Evolutionary conservation across 1,139 yeast species (phyloP).

Genomic region (Diutina mesorugosa): DNA sequence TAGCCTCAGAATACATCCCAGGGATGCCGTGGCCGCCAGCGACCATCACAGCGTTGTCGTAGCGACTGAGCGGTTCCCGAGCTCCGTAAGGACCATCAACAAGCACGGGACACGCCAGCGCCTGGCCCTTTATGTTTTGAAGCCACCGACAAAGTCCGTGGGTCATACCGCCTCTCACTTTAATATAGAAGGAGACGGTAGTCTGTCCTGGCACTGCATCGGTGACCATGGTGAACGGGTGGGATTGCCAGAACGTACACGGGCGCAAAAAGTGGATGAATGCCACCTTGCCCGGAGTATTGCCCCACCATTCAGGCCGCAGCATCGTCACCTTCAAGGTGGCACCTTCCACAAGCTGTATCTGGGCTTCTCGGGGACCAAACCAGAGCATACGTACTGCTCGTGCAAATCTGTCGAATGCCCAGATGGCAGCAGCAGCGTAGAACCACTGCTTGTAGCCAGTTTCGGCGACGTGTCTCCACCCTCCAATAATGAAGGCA

Average conservation of each 20-base stretch:
- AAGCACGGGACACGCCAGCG: slow-evolving; percentile 8
- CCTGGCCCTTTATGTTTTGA: slow-evolving; percentile 13
- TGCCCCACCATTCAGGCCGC: slow-evolving; percentile 16
- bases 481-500: slow-evolving; percentile 30
- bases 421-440: slow-evolving; percentile 5
- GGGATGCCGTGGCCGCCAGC: slow-evolving; percentile 20
- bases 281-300: slow-evolving; percentile 8
- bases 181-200: slow-evolving; percentile 6
- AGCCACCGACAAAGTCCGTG: slow-evolving; percentile 10
- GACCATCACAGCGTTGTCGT: slow-evolving; percentile 22
- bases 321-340: slow-evolving; percentile 29
- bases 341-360: slow-evolving; percentile 33
- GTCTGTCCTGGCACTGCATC: slow-evolving; percentile 3
- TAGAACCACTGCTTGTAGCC: slow-evolving; percentile 18
- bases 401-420: slow-evolving; percentile 6
- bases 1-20: slow-evolving; percentile 8
- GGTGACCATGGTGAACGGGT: slow-evolving; percentile 11
- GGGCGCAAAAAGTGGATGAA: slow-evolving; percentile 6
- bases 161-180: slow-evolving; percentile 8
- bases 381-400: slow-evolving; percentile 6
- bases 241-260: slow-evolving; percentile 8
- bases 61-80: slow-evolving; percentile 16
- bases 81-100: slow-evolving; percentile 9
- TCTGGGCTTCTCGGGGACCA: slow-evolving; percentile 22
- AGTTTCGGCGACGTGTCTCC: slow-evolving; percentile 27